A percentile compares a stretch with the other conserved stretches of the same genome.
phyloP scores from a whole-genome alignment of 495 filamentous ascomycete genomes.

The Talaromyces stipitatus region DNA sequence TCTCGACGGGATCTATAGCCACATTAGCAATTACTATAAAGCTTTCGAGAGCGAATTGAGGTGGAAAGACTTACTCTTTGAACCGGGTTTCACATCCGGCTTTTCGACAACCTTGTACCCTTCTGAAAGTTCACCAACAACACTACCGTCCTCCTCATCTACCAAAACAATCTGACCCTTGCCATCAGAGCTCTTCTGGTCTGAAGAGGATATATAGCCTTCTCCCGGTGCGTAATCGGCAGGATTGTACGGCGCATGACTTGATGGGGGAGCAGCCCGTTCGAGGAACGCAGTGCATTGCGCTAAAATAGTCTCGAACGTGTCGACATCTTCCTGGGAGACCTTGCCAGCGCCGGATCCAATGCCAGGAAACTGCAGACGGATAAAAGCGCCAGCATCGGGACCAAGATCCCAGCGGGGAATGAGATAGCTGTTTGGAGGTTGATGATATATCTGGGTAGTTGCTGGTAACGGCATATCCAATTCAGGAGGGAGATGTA shows the following conservation, averaged over 20 bases:
- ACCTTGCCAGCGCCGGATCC: slow-evolving; percentile 55
- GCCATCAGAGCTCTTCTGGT: slow-evolving; percentile 21
- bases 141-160: slow-evolving; percentile 90
- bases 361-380: slow-evolving; percentile 76
- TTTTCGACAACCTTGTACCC: slow-evolving; percentile 75
- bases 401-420: slow-evolving; percentile 87
- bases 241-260: slow-evolving; percentile 62
- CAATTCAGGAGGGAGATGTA: slow-evolving; percentile 88
- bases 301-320: slow-evolving; percentile 91
- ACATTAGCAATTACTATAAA: slow-evolving; percentile 1
- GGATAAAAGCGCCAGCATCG: slow-evolving; percentile 80
- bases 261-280: slow-evolving; percentile 54
- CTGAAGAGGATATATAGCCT: slow-evolving; percentile 49
- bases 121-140: slow-evolving; percentile 84
- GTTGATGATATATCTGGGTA: slow-evolving; percentile 92
- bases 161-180: slow-evolving; percentile 81
- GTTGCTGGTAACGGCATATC: slow-evolving; percentile 85
- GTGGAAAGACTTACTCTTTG: slow-evolving; percentile 59
- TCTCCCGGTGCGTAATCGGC: slow-evolving; percentile 71
- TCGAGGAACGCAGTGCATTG: slow-evolving; percentile 94
- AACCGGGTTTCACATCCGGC: slow-evolving; percentile 64
- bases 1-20: slow-evolving; percentile 75
- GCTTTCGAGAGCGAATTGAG: not conserved
- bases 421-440: slow-evolving; percentile 81
- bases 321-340: slow-evolving; percentile 88